phyloP scores from a whole-genome alignment of 108 stramenopile genomes.

The Discostella stelligeroides region DNA sequence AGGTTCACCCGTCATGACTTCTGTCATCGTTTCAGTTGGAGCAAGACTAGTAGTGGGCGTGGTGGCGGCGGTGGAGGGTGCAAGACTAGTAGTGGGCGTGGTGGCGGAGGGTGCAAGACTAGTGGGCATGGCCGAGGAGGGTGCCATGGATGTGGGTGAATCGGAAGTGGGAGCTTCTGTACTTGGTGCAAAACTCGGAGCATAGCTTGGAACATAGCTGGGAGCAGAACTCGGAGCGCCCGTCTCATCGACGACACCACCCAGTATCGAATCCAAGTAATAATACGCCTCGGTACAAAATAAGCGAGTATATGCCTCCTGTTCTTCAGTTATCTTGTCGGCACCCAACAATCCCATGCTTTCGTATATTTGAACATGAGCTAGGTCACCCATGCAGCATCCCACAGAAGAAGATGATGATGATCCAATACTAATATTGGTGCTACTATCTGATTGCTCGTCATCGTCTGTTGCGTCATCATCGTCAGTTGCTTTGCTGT shows the following conservation, averaged over 20 bases:
- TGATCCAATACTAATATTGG: no score
- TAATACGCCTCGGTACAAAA: slow-evolving; percentile 30
- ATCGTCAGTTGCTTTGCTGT: no score
- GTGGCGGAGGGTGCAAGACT: no score
- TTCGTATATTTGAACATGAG: slow-evolving; percentile 19
- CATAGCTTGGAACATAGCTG: no score
- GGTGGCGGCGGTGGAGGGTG: no score
- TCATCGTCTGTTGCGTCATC: no score
- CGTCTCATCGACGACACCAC: not conserved
- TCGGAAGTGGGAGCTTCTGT: not conserved
- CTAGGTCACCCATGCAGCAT: slow-evolving; percentile 15
- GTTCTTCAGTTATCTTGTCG: not conserved
- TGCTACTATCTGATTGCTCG: no score
- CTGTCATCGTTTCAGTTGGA: not conserved
- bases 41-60: no score
- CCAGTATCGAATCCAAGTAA: not conserved
- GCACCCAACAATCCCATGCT: not conserved
- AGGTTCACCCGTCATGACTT: not conserved
- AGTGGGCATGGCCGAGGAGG: no score
- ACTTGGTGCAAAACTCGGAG: not conserved
- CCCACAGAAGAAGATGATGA: not conserved
- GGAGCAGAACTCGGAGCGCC: slow-evolving; percentile 1
- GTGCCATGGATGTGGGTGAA: no score
- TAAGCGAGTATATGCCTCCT: slow-evolving; percentile 15
- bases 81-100: not conserved